Percentiles rank a stretch among this genome's conserved stretches.
Conservation (phyloP, 208 protist genomes). For the Trichomonas tenax region DNA sequence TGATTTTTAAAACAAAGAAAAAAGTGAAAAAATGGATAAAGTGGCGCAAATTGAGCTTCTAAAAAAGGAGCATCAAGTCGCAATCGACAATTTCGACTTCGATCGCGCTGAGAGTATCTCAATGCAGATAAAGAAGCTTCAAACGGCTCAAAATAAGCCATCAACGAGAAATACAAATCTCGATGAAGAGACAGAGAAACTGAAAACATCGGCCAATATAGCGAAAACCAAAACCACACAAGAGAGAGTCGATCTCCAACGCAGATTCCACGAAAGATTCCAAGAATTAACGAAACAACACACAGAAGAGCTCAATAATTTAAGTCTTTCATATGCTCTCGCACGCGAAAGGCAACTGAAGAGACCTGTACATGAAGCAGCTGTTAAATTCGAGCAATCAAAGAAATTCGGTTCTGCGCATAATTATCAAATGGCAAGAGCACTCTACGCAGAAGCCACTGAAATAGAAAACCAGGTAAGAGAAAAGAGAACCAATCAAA, state of each 20-base stretch:
- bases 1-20: too few relatives aligned
- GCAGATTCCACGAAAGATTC: neutral
- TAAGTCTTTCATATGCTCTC: neutral
- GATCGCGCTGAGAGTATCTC: neutral
- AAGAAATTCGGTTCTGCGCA: neutral
- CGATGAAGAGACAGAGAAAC: neutral
- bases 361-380: neutral
- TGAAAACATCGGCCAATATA: neutral
- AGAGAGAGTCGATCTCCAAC: neutral
- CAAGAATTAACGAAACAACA: neutral
- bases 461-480: neutral
- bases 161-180: neutral
- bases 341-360: neutral
- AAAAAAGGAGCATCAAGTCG: neutral
- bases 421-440: neutral
- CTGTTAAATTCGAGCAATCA: neutral
- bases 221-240: neutral
- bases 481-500: neutral
- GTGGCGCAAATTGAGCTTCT: neutral
- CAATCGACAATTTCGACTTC: neutral
- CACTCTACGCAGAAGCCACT: neutral
- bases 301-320: neutral
- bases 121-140: neutral
- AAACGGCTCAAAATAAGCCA: neutral
- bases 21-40: conserved; percentile 10